These are phyloP conservation scores for Colletotrichum lini DNA, from an alignment of 2,329 filamentous ascomycete genomes.

Conservation along the genomic window DNA sequence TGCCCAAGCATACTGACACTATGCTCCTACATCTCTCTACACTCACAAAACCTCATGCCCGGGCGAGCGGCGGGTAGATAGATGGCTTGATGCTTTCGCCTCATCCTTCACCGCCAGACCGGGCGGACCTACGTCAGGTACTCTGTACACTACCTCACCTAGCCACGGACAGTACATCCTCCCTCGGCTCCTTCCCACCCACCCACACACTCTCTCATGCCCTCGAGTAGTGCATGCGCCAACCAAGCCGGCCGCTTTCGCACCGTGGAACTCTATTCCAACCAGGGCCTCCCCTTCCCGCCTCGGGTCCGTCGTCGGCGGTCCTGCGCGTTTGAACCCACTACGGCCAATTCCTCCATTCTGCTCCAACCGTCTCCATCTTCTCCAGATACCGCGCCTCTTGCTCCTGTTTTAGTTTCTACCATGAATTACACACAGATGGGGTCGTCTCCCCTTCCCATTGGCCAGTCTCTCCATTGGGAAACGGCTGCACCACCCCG, in stretches of 20 bases:
- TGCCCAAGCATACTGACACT: no score
- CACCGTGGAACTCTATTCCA: constrained; percentile 17
- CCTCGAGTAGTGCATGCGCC: background rate
- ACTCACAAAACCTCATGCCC: background rate
- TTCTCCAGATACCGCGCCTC: constrained; percentile 18
- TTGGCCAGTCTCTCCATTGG: constrained; percentile 5
- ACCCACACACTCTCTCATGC: background rate
- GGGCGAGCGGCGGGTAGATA: background rate
- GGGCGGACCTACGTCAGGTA: constrained; percentile 19
- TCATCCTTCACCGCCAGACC: constrained; percentile 25
- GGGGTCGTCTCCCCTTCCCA: background rate
- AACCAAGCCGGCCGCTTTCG: constrained; percentile 15
- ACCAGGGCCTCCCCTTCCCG: constrained; percentile 15
- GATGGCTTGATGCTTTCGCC: constrained; percentile 9
- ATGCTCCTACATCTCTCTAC: no score
- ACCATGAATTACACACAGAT: constrained; percentile 16
- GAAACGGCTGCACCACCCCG: constrained; percentile 5
- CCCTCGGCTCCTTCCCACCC: background rate
- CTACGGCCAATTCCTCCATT: constrained; percentile 4
- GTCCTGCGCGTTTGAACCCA: constrained; percentile 6
- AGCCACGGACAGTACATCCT: background rate
- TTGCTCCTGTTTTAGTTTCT: constrained; percentile 11
- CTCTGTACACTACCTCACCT: no score
- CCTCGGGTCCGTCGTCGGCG: constrained; percentile 25
- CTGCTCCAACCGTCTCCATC: constrained; percentile 2